phyloP scores from a whole-genome alignment of 2,329 filamentous ascomycete genomes.

The Epichloe scottii region DNA sequence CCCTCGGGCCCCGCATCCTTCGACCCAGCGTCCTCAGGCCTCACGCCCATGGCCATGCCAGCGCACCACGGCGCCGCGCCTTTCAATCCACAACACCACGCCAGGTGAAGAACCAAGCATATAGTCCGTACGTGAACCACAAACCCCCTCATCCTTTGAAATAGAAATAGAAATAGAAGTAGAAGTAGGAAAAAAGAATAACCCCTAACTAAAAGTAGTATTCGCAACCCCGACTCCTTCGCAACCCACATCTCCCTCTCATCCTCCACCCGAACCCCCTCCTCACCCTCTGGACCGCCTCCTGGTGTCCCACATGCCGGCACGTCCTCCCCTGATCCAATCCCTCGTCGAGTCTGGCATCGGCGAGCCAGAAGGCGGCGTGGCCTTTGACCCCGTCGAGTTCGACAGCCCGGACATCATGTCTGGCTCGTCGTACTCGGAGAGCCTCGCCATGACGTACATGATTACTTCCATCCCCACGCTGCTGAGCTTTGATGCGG shows the following conservation, averaged over 20 bases:
- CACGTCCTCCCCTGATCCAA: constrained; percentile 35
- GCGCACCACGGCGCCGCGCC: background rate
- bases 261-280: constrained; percentile 40
- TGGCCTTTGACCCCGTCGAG: constrained; percentile 41
- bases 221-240: constrained; percentile 42
- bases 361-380: constrained; percentile 43
- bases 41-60: background rate
- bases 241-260: constrained; percentile 43
- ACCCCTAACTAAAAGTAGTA: constrained; percentile 22
- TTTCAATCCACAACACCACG: constrained; percentile 6
- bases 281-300: constrained; percentile 48
- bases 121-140: constrained; percentile 8
- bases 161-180: background rate
- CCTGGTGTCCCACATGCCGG: constrained; percentile 43
- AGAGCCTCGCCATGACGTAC: constrained; percentile 36
- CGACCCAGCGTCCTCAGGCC: background rate
- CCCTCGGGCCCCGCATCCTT: background rate
- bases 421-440: constrained; percentile 16
- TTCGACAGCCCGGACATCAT: constrained; percentile 47
- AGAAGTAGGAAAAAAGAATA: too few species aligned
- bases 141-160: background rate
- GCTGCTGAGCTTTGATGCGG: constrained; percentile 43
- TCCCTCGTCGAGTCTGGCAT: constrained; percentile 37
- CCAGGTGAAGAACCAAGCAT: constrained; percentile 11
- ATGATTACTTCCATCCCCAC: constrained; percentile 48